Evolutionary conservation across 2,329 filamentous ascomycete species (phyloP), one percentile per base, ranked within the genome.

Genomic region (Diaporthe ilicicola): DNA sequence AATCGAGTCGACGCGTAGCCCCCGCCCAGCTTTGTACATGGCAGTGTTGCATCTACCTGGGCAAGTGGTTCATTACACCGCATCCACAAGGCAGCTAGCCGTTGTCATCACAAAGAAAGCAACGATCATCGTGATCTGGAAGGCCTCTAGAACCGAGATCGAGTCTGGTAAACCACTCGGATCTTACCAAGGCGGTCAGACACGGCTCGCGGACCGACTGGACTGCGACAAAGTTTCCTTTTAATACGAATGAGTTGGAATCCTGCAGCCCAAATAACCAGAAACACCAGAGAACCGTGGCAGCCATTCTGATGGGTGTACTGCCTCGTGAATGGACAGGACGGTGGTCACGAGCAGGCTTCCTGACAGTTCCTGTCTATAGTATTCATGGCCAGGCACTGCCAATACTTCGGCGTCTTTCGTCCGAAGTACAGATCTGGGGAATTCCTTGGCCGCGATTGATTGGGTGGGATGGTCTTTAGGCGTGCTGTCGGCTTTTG

Each of bases 71-170:
- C 50, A 50, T 24, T 15, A 34, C 5, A 15, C 13, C 29, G 59
- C 2, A 44, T 50, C 19, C 4, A 50, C 1, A 27, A 64, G 13
- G 44, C 29, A n/a, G n/a, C 44, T 64, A n/a, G 59, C 13, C 44
- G 59, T 3, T 27, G 27, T 27, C 3, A 1, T 37, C 19, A 50
- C 29, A 27, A 34, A 24, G 4, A 10, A 3, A 50, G 42, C 7
- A 64, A 50, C 13, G 59, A 64, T 50, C 59, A 64, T 64, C 59
- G 59, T 34, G 59, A 37, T 64, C 29, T 64, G 44, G 59, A 64
- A 64, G 59, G 59, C 8, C 44, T 50, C 59, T 64, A 64, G 59
- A 64, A 64, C 29, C 59, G 0, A 37, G 59, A 27, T 37, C 29
- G n/a, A 50, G 42, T 27, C 44, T 37, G 59, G 37, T 27, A 50